These are phyloP conservation scores for Fimicolochytrium jonesii DNA, from an alignment of 192 early-diverging fungal species.

Conservation along the genomic window DNA sequence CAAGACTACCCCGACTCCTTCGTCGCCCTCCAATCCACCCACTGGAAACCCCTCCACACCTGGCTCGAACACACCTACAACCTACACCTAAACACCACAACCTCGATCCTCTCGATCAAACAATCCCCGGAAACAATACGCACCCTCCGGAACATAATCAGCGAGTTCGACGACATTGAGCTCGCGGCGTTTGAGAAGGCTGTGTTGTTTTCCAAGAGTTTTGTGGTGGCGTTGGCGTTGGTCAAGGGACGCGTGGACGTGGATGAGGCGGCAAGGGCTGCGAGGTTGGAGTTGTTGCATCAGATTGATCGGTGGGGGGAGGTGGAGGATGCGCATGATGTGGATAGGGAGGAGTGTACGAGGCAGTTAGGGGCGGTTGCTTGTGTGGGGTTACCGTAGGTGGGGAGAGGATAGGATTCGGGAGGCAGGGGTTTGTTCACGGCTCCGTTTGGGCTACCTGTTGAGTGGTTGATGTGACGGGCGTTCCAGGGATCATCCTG, in stretches of 20 bases:
- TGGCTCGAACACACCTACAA: conserved; percentile 68
- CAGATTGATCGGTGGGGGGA: conserved; percentile 92
- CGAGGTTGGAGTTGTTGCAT: conserved; percentile 76
- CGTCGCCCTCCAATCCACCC: conserved; percentile 68
- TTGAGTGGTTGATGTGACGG: not conserved
- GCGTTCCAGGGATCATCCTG: not conserved
- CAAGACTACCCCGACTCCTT: conserved; percentile 75
- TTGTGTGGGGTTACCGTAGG: conserved; percentile 28
- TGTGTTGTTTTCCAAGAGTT: conserved; percentile 81
- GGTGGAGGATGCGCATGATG: conserved; percentile 80
- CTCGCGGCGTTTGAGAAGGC: conserved; percentile 88
- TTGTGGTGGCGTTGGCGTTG: conserved; percentile 84
- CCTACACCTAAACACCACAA: conserved; percentile 67
- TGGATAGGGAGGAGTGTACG: conserved; percentile 65
- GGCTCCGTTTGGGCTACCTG: not conserved
- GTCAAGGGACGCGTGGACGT: conserved; percentile 69
- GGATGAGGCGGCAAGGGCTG: conserved; percentile 71
- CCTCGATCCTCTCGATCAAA: conserved; percentile 61
- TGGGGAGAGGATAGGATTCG: not conserved
- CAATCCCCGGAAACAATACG: conserved; percentile 62
- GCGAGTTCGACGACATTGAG: conserved; percentile 60
- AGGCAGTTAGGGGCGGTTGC: conserved; percentile 74
- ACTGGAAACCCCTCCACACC: conserved; percentile 77
- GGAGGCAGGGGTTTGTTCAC: not conserved
- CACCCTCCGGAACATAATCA: conserved; percentile 51